These are phyloP conservation scores for Pyrenula aspistea DNA, from an alignment of 495 filamentous ascomycete species.

Conservation along the genomic window DNA sequence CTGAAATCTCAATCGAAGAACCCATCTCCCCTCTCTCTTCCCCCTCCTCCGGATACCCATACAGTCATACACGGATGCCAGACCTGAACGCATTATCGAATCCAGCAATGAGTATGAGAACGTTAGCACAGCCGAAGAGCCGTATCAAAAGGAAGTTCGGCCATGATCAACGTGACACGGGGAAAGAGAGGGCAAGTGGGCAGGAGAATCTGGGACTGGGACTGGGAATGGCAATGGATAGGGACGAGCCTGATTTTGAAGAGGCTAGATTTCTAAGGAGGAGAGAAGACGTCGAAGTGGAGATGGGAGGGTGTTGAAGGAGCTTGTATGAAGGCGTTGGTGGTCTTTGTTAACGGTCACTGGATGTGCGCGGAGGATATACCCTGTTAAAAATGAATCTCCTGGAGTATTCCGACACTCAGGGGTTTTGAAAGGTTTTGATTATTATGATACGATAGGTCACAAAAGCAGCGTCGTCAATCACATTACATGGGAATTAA, in stretches of 20 bases:
- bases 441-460: no score
- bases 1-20: background rate
- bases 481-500: no score
- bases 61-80: slow-evolving; percentile 41
- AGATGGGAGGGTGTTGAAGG: slow-evolving; percentile 15
- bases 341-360: no score
- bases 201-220: slow-evolving; percentile 3
- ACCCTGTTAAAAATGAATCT: no score
- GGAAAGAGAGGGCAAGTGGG: slow-evolving; percentile 4
- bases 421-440: no score
- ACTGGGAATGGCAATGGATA: slow-evolving; percentile 12
- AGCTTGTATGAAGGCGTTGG: no score
- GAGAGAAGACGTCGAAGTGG: slow-evolving; percentile 24
- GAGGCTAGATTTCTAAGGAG: slow-evolving; percentile 29
- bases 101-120: background rate
- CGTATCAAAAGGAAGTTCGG: slow-evolving; percentile 20
- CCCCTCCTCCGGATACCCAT: slow-evolving; percentile 39
- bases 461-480: no score
- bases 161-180: background rate
- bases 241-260: slow-evolving; percentile 31
- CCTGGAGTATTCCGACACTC: no score
- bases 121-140: slow-evolving; percentile 15
- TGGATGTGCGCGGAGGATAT: no score
- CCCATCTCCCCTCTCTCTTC: slow-evolving; percentile 12
- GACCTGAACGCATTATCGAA: slow-evolving; percentile 28